Base-by-base conservation (phyloP, 805 yeast genomes). In the Metschnikowia similis region DNA sequence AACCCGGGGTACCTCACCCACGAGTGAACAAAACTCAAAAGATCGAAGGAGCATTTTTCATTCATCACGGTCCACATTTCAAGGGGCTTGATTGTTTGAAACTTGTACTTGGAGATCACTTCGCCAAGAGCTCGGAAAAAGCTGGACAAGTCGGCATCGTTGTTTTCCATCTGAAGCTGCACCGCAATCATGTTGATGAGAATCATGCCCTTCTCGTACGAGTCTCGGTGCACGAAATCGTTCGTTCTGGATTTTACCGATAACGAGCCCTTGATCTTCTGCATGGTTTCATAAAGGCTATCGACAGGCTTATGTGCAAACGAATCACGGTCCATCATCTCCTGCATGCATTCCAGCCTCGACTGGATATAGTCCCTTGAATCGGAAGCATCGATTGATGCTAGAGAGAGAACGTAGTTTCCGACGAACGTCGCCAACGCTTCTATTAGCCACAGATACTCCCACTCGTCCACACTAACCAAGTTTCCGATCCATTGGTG, bases 401-500 rank as follows among this genome's bases (percentile, higher is more conserved):
- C 55, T 5, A 53, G 30, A 5, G 51, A 41, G 13, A 83, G 59
- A 0, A 80, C 57, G 45, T 71, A 70, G 56, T 76, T 75, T 0
- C 90, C 87, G 56, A 82, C 71, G 74, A 83, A 84, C 0, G 94
- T 86, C 0, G 95, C 94, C 67, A 87, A 84, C 2, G 87, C 70
- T 67, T 87, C 95, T 58, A 85, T 85, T 49, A 87, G 68, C 91
- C 94, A 86, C 35, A 87, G 67, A 58, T 78, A 74, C 45, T 76
- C 77, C 85, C 89, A 87, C 16, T 81, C 77, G 45, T 83, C 85
- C 58, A 85, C 84, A 1, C 87, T 72, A 2, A 85, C 75, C 56
- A 74, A 70, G 56, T 87, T 82, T 8, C 94, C 95, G 49, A 87
- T 65, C 89, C 89, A 87, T 67, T 87, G 92, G 62, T 87, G 95